A percentile compares a stretch with the other conserved stretches of the same genome.
Evolutionary conservation across 305 asterid genomes (phyloP).

Genomic region (Fraxinus xanthoxyloides): DNA sequence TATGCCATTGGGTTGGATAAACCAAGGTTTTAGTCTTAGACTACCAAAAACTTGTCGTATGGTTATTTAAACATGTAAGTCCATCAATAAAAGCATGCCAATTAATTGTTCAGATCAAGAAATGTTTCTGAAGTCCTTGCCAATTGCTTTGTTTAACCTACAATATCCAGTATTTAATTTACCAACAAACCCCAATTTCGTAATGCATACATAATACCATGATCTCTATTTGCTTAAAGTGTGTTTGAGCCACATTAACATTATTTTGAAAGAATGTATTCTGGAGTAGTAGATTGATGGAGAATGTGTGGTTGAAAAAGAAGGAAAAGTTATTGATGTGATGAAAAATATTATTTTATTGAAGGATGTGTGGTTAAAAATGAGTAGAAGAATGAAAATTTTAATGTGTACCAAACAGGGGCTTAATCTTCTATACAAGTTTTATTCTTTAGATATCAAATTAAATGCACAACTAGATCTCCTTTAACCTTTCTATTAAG

Average conservation of each 20-base stretch:
- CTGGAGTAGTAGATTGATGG: too few species aligned
- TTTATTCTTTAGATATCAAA: background rate
- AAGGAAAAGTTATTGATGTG: too few species aligned
- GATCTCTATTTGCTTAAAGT: background rate
- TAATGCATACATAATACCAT: background rate
- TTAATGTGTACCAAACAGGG: too few species aligned
- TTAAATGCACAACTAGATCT: background rate
- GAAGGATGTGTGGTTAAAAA: too few species aligned
- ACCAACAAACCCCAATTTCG: background rate
- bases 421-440: background rate
- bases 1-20: background rate
- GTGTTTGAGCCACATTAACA: too few species aligned
- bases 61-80: background rate
- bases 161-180: background rate
- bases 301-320: too few species aligned
- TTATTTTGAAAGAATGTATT: too few species aligned
- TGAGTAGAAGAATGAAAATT: too few species aligned
- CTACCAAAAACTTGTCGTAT: background rate
- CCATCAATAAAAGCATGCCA: background rate
- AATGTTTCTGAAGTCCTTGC: background rate
- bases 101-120: background rate
- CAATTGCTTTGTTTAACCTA: background rate
- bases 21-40: background rate
- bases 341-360: too few species aligned
- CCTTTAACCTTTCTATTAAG: background rate